phyloP scores from a whole-genome alignment of 1,284 basidiomycete species.

The Papiliotrema laurentii region DNA sequence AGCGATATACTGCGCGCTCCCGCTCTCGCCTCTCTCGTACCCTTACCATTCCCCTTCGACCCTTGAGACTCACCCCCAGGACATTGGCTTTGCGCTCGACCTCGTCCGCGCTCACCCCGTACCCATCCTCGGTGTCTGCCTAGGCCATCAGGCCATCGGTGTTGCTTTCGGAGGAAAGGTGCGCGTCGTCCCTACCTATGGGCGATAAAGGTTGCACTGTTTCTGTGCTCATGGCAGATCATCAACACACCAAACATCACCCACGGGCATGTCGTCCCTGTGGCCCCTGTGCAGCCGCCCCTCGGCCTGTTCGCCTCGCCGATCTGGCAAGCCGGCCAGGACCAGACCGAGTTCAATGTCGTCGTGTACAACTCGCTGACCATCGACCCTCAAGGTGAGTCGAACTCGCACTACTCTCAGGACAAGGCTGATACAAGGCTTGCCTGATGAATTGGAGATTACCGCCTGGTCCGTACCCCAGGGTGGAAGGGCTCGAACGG shows the following conservation, averaged over 20 bases:
- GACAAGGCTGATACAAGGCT: conserved; percentile 17
- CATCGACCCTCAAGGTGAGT: conserved; percentile 44
- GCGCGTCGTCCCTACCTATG: conserved; percentile 49
- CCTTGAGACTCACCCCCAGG: conserved; percentile 23
- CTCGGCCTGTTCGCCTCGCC: conserved; percentile 33
- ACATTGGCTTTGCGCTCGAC: conserved; percentile 46
- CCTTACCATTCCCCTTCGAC: too few relatives aligned
- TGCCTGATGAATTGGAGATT: conserved; percentile 50
- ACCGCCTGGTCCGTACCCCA: conserved; percentile 48
- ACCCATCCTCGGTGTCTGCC: conserved; percentile 61
- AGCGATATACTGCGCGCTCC: conserved; percentile 5
- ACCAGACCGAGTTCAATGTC: conserved; percentile 55
- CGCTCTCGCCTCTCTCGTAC: background rate
- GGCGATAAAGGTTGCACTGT: too few relatives aligned
- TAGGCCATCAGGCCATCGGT: conserved; percentile 86
- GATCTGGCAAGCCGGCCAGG: conserved; percentile 13
- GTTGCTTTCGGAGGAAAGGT: conserved; percentile 66
- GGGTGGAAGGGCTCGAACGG: conserved; percentile 30
- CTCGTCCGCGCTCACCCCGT: conserved; percentile 36
- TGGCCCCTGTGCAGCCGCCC: conserved; percentile 43
- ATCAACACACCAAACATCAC: conserved; percentile 45
- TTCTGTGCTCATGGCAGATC: conserved; percentile 35
- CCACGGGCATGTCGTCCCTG: conserved; percentile 72
- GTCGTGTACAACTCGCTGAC: conserved; percentile 70
- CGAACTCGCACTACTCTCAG: background rate